Evolutionary conservation across 2,329 filamentous ascomycete genomes (phyloP).

Genomic region (Mycogone perniciosa): DNA sequence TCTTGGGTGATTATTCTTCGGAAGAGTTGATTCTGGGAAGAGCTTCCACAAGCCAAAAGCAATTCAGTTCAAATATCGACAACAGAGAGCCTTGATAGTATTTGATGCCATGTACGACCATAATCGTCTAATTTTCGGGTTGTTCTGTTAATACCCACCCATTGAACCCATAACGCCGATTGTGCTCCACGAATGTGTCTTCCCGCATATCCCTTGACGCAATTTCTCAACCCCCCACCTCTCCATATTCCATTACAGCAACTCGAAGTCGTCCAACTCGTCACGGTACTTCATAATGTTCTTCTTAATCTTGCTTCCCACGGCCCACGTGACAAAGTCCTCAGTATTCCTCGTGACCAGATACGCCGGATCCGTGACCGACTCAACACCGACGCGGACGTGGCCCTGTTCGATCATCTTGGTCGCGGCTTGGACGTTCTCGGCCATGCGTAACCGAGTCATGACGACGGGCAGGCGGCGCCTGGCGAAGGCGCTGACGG

Average conservation of each 20-base stretch:
- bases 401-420: slow-evolving; percentile 93
- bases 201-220: neutral
- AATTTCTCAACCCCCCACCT: neutral
- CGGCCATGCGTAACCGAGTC: slow-evolving; percentile 85
- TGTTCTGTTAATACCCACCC: no score
- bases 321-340: slow-evolving; percentile 94
- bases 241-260: slow-evolving; percentile 50
- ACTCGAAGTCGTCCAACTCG: slow-evolving; percentile 91
- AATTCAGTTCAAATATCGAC: no score
- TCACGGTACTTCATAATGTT: slow-evolving; percentile 94
- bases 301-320: slow-evolving; percentile 93
- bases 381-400: slow-evolving; percentile 83
- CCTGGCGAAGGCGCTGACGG: slow-evolving; percentile 82
- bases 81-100: no score
- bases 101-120: no score
- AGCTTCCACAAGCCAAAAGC: no score
- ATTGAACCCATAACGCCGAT: no score
- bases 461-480: slow-evolving; percentile 82
- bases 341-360: slow-evolving; percentile 85
- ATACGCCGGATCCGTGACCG: slow-evolving; percentile 84
- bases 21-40: no score
- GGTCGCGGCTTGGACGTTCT: slow-evolving; percentile 76
- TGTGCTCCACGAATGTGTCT: neutral
- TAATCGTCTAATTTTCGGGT: no score
- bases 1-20: no score